Percentiles rank a stretch among this genome's conserved stretches.
These are phyloP conservation scores for Santalum album DNA, from an alignment of 164 flowering plant species.

Conservation along the genomic window DNA sequence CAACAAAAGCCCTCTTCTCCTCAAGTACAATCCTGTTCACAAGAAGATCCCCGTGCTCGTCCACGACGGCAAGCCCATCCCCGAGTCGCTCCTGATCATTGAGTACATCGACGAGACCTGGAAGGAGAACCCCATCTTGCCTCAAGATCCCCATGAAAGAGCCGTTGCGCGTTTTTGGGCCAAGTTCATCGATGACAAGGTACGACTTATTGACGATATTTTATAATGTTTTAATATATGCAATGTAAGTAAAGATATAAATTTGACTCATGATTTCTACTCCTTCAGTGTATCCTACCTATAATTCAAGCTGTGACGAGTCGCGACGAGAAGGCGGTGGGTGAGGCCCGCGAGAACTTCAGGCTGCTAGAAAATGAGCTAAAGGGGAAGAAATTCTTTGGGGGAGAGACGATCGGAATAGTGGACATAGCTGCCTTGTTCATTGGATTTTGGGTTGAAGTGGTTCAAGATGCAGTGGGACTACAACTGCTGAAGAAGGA, in stretches of 20 bases:
- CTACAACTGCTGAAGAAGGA: not conserved
- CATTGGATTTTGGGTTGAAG: conserved; percentile 22
- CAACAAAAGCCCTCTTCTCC: conserved; percentile 30
- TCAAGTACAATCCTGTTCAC: conserved; percentile 30
- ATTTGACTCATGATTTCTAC: not conserved
- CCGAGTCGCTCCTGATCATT: conserved; percentile 24
- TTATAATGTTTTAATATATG: not conserved
- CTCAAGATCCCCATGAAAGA: conserved; percentile 23
- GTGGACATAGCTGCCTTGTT: conserved; percentile 32
- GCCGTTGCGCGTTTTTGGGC: conserved; percentile 36
- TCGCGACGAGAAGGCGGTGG: conserved; percentile 12
- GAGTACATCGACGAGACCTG: conserved; percentile 34
- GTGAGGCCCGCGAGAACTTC: conserved; percentile 24
- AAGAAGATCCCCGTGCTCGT: conserved; percentile 30
- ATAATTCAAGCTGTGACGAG: not conserved
- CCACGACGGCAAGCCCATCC: conserved; percentile 28
- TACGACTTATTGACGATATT: not conserved
- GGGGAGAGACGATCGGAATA: conserved; percentile 33
- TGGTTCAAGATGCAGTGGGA: not conserved
- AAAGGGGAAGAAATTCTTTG: conserved; percentile 35
- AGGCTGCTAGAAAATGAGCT: conserved; percentile 30
- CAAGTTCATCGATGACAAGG: conserved; percentile 27
- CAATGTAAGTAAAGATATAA: not conserved
- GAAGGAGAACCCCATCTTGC: conserved; percentile 21
- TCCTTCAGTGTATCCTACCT: not conserved